Conservation (phyloP, 2,329 filamentous ascomycete species). For the Seiridium unicorne region DNA sequence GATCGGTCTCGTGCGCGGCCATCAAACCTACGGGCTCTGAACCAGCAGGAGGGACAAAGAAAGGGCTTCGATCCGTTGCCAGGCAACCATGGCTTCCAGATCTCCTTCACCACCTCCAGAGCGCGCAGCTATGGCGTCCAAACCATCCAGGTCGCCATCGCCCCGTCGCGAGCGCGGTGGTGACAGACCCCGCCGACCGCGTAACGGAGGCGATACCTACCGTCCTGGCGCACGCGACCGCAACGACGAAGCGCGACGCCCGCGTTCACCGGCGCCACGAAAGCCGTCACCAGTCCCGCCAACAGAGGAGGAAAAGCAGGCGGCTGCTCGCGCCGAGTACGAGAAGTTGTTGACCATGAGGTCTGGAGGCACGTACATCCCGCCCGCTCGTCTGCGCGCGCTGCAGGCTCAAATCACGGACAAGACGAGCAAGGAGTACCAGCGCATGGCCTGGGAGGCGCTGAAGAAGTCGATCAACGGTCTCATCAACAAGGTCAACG, state of each 20-base stretch:
- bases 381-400: slow-evolving; percentile 83
- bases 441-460: slow-evolving; percentile 98
- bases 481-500: slow-evolving; percentile 98
- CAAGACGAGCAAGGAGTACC: slow-evolving; percentile 93
- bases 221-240: slow-evolving; percentile 31
- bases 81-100: not conserved
- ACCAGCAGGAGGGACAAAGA: too few relatives aligned
- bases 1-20: not conserved
- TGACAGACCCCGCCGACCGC: slow-evolving; percentile 24
- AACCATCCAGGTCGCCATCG: slow-evolving; percentile 18
- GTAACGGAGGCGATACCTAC: slow-evolving; percentile 51
- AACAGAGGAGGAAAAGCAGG: slow-evolving; percentile 82
- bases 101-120: not conserved
- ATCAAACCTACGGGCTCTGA: not conserved
- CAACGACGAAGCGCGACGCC: slow-evolving; percentile 4
- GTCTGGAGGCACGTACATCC: slow-evolving; percentile 94
- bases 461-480: slow-evolving; percentile 99
- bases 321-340: slow-evolving; percentile 86
- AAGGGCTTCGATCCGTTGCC: not conserved
- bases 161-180: slow-evolving; percentile 29
- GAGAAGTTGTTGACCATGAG: slow-evolving; percentile 89
- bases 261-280: slow-evolving; percentile 12
- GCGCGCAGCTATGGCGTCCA: not conserved
- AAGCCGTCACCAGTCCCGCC: slow-evolving; percentile 30
- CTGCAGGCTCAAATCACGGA: slow-evolving; percentile 97